A percentile compares a stretch with the other conserved stretches of the same genome.
Evolutionary conservation across 192 early-diverging fungal genomes (phyloP).

Genomic region (Backusella westeae): DNA sequence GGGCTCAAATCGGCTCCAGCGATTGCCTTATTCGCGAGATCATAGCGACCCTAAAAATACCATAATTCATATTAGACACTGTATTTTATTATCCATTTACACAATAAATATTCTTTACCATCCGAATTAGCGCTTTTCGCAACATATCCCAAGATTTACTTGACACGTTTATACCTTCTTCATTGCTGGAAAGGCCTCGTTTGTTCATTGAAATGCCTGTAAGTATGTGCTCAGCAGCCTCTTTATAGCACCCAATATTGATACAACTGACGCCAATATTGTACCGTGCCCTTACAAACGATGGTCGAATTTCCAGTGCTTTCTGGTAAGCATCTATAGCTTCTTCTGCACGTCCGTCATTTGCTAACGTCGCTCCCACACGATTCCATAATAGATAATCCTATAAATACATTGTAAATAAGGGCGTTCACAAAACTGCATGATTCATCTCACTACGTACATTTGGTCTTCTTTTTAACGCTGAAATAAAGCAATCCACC

Average conservation of each 20-base stretch:
- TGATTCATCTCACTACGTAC: constrained; percentile 3
- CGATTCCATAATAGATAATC: constrained; percentile 98
- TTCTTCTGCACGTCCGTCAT: constrained; percentile 68
- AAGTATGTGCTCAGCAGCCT: constrained; percentile 93
- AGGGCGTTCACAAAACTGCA: not conserved
- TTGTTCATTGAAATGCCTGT: constrained; percentile 65
- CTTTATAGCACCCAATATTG: constrained; percentile 87
- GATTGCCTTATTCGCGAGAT: constrained; percentile 52
- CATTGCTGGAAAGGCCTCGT: constrained; percentile 14
- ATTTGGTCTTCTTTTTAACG: constrained; percentile 78
- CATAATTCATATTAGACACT: not conserved
- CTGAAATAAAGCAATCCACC: constrained; percentile 94
- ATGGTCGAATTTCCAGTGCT: constrained; percentile 91
- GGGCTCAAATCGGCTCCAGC: constrained; percentile 48
- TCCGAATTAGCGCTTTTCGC: constrained; percentile 54
- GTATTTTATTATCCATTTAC: not conserved
- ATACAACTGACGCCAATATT: constrained; percentile 95
- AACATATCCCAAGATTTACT: constrained; percentile 62
- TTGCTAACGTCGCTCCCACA: constrained; percentile 95
- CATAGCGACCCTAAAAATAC: constrained; percentile 46
- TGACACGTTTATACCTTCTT: constrained; percentile 54
- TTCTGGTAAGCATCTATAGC: constrained; percentile 95
- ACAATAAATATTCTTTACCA: constrained; percentile 31
- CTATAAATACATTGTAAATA: constrained; percentile 13
- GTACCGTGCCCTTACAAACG: constrained; percentile 94